phyloP scores from a whole-genome alignment of 148 eudicot genomes.

The Vaccinium vitisidaea region DNA sequence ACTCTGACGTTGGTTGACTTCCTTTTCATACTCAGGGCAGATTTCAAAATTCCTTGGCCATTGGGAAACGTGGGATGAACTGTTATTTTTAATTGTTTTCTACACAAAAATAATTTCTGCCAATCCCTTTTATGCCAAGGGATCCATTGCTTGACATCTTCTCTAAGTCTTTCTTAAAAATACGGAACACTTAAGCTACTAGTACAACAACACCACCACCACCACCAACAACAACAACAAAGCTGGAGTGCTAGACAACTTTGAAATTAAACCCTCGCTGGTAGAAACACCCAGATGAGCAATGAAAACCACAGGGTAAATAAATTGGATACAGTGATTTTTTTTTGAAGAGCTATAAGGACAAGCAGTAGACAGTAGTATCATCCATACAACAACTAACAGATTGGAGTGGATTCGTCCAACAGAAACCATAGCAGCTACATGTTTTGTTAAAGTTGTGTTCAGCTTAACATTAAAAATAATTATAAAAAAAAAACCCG shows the following conservation, averaged over 20 bases:
- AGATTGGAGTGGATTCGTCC: background rate
- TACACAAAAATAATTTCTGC: background rate
- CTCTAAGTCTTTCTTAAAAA: background rate
- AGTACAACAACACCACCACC: background rate
- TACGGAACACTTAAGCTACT: background rate
- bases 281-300: background rate
- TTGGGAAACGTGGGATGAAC: background rate
- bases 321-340: background rate
- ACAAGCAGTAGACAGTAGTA: background rate
- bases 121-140: background rate
- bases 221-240: too few relatives aligned
- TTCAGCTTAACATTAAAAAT: too few relatives aligned
- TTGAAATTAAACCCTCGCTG: background rate
- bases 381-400: background rate
- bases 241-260: too few relatives aligned
- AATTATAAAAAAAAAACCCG: background rate
- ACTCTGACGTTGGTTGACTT: background rate
- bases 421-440: background rate
- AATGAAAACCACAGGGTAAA: background rate
- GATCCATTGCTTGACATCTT: background rate
- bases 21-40: background rate
- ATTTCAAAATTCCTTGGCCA: background rate
- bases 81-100: background rate
- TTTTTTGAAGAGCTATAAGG: background rate
- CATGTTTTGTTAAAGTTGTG: background rate